These are phyloP conservation scores for Starmerella riodocensis DNA, from an alignment of 805 yeast genomes.

Conservation along the genomic window DNA sequence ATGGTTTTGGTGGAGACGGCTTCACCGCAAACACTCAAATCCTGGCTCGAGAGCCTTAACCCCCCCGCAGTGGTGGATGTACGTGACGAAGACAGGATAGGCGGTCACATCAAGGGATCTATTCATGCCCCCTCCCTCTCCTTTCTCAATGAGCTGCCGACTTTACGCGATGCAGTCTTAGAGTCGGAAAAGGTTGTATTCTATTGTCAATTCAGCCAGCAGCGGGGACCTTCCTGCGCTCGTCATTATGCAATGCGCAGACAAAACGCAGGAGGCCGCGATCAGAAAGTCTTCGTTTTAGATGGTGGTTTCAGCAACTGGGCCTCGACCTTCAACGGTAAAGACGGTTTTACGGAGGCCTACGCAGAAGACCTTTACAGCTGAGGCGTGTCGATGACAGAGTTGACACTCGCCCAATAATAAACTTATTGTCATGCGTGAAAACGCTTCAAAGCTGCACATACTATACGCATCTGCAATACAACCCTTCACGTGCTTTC, in stretches of 20 bases:
- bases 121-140: slow-evolving; percentile 42
- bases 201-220: slow-evolving; percentile 86
- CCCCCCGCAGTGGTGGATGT: slow-evolving; percentile 54
- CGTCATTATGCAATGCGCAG: slow-evolving; percentile 22
- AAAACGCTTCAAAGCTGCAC: no score
- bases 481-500: no score
- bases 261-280: neutral
- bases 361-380: slow-evolving; percentile 37
- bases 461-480: no score
- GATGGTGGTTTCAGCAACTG: slow-evolving; percentile 77
- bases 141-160: slow-evolving; percentile 32
- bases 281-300: slow-evolving; percentile 51
- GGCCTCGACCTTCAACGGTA: slow-evolving; percentile 59
- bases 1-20: slow-evolving; percentile 10
- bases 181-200: slow-evolving; percentile 50
- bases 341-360: slow-evolving; percentile 47
- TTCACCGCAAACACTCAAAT: slow-evolving; percentile 21
- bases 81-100: slow-evolving; percentile 67
- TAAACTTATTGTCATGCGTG: no score
- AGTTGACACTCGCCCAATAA: no score
- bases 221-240: slow-evolving; percentile 82
- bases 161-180: slow-evolving; percentile 29
- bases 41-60: slow-evolving; percentile 23
- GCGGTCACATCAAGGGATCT: slow-evolving; percentile 54
- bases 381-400: no score